phyloP scores from a whole-genome alignment of 495 filamentous ascomycete species.

The Sporormia fimetaria region DNA sequence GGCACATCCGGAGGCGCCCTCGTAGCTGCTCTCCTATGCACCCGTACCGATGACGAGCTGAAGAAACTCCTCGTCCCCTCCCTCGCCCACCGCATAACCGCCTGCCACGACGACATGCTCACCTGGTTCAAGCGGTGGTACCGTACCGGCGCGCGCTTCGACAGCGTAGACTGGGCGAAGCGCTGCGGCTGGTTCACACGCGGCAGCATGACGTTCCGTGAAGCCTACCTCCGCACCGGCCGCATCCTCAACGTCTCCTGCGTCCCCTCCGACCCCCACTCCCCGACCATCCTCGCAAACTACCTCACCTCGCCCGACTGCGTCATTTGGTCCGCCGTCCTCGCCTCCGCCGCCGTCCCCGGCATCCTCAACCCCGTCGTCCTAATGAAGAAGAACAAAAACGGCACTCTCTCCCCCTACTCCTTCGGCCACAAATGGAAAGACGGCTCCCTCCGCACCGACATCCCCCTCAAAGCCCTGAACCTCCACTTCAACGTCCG shows the following conservation, averaged over 20 bases:
- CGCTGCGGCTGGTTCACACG: slow-evolving; percentile 78
- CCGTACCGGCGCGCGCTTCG: slow-evolving; percentile 85
- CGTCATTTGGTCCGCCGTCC: slow-evolving; percentile 93
- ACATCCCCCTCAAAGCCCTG: slow-evolving; percentile 86
- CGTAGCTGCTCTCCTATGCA: slow-evolving; percentile 78
- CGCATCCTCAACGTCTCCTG: slow-evolving; percentile 92
- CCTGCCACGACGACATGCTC: slow-evolving; percentile 65
- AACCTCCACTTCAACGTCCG: slow-evolving; percentile 97
- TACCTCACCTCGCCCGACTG: slow-evolving; percentile 92
- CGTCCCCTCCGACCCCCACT: slow-evolving; percentile 93
- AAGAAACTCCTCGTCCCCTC: slow-evolving; percentile 75
- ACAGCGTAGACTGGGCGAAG: slow-evolving; percentile 81
- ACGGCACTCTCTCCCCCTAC: slow-evolving; percentile 69
- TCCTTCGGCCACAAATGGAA: slow-evolving; percentile 98
- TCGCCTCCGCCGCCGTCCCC: slow-evolving; percentile 91
- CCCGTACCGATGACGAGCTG: slow-evolving; percentile 82
- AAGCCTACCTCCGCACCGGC: slow-evolving; percentile 89
- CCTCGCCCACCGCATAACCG: slow-evolving; percentile 69
- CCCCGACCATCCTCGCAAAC: slow-evolving; percentile 81
- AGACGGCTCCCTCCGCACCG: slow-evolving; percentile 83
- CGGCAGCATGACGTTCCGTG: slow-evolving; percentile 83
- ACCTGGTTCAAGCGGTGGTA: slow-evolving; percentile 80
- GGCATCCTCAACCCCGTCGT: slow-evolving; percentile 95
- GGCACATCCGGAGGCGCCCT: slow-evolving; percentile 91
- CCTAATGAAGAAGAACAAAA: slow-evolving; percentile 80